Evolutionary conservation across 257 asterid genomes (phyloP).

Genomic region (Gentiana dahurica): DNA sequence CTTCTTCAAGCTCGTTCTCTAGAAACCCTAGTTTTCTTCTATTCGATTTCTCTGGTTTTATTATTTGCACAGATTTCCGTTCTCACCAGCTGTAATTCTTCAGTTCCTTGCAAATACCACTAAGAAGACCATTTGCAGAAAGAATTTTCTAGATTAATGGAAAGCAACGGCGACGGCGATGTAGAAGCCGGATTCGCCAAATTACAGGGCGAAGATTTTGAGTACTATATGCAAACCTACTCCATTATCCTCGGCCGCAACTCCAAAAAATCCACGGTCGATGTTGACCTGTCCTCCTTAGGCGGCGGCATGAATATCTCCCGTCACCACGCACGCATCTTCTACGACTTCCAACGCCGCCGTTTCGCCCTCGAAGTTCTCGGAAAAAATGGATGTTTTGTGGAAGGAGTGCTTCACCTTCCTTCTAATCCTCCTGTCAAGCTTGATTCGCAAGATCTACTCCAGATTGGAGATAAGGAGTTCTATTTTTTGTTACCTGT

Average conservation of each 20-base stretch:
- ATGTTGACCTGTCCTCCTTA: constrained; percentile 88
- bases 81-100: no score
- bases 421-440: constrained; percentile 79
- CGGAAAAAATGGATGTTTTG: constrained; percentile 90
- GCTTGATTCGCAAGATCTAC: constrained; percentile 90
- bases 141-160: constrained; percentile 18
- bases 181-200: constrained; percentile 99
- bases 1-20: no score
- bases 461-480: constrained; percentile 91
- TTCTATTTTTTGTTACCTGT: constrained; percentile 69
- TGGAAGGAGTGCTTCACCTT: constrained; percentile 86
- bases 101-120: no score
- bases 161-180: constrained; percentile 69
- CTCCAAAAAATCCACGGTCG: constrained; percentile 92
- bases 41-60: no score
- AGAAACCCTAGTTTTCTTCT: no score
- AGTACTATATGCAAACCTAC: constrained; percentile 97
- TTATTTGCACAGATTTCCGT: no score
- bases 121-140: no score
- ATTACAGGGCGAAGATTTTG: constrained; percentile 97
- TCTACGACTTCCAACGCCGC: constrained; percentile 95
- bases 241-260: constrained; percentile 89
- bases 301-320: constrained; percentile 99
- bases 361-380: constrained; percentile 94
- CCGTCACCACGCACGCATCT: constrained; percentile 98